A percentile compares a stretch with the other conserved stretches of the same genome.
These are phyloP conservation scores for Xylaria longipes DNA, from an alignment of 495 filamentous ascomycete species.

Conservation along the genomic window DNA sequence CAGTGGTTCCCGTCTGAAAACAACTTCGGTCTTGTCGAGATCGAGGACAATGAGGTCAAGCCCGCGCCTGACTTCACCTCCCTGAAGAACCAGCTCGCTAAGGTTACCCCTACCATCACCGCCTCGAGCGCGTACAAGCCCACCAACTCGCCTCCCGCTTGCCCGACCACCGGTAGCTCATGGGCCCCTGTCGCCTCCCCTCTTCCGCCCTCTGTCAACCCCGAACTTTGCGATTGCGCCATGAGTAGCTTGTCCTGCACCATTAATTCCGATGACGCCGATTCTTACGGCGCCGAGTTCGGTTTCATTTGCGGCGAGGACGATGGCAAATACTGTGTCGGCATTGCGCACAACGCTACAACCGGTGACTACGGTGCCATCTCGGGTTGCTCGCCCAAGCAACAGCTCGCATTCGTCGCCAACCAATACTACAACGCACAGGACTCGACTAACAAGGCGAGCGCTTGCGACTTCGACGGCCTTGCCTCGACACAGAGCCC, in stretches of 20 bases:
- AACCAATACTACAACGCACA: conserved; percentile 79
- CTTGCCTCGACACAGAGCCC: conserved; percentile 59
- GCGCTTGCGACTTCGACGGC: conserved; percentile 80
- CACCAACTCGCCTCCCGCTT: conserved; percentile 73
- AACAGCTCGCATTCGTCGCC: conserved; percentile 82
- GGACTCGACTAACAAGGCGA: conserved; percentile 43
- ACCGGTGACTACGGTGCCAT: conserved; percentile 83
- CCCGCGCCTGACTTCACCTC: conserved; percentile 75
- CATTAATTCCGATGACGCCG: conserved; percentile 54
- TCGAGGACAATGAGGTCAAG: conserved; percentile 62
- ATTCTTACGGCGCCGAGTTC: conserved; percentile 63
- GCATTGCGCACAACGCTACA: conserved; percentile 72
- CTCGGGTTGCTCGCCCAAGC: conserved; percentile 78
- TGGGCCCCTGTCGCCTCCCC: conserved; percentile 72
- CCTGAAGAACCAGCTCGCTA: conserved; percentile 73
- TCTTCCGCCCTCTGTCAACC: conserved; percentile 77
- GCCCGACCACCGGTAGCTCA: conserved; percentile 65
- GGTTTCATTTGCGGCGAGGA: conserved; percentile 75
- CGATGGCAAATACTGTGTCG: conserved; percentile 61
- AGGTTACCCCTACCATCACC: conserved; percentile 67
- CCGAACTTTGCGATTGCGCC: conserved; percentile 81
- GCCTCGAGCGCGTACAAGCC: conserved; percentile 75
- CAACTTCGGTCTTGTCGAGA: conserved; percentile 82
- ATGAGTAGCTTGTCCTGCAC: conserved; percentile 69
- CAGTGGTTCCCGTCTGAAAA: conserved; percentile 94